Conservation (phyloP, 306 rosid genomes). For the Medicago truncatula region DNA sequence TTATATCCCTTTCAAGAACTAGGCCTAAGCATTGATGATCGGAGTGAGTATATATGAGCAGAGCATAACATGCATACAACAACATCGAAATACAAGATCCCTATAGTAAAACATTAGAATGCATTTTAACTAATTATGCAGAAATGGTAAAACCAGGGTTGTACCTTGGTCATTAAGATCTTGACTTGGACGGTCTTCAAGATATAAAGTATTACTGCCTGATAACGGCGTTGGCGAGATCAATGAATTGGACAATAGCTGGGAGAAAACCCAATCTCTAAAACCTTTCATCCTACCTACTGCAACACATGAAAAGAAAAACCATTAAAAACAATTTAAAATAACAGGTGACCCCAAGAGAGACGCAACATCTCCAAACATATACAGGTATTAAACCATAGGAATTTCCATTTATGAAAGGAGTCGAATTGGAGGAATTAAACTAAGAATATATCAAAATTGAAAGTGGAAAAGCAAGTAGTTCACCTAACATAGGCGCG, state of each 20-base stretch:
- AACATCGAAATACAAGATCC: background rate
- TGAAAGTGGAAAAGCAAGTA: background rate
- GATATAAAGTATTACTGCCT: slow-evolving; percentile 55
- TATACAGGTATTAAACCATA: background rate
- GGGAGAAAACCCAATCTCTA: slow-evolving; percentile 85
- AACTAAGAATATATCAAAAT: background rate
- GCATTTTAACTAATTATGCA: slow-evolving; percentile 21
- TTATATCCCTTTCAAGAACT: background rate
- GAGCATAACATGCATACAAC: slow-evolving; percentile 7
- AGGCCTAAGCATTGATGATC: slow-evolving; percentile 3
- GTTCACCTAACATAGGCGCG: slow-evolving; percentile 21
- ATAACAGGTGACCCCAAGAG: background rate
- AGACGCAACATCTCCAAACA: background rate
- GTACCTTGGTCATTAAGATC: slow-evolving; percentile 74
- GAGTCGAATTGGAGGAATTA: no score
- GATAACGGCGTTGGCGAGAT: slow-evolving; percentile 70
- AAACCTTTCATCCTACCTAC: slow-evolving; percentile 77
- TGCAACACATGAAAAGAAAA: slow-evolving; percentile 48
- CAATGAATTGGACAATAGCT: slow-evolving; percentile 73
- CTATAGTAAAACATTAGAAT: background rate
- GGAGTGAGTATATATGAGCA: slow-evolving; percentile 8
- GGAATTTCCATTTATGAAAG: background rate
- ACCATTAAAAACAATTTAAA: background rate
- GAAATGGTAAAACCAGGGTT: background rate
- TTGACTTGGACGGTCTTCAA: slow-evolving; percentile 50